phyloP scores from a whole-genome alignment of 768 basidiomycete species.

The Naematelia aurantialba region DNA sequence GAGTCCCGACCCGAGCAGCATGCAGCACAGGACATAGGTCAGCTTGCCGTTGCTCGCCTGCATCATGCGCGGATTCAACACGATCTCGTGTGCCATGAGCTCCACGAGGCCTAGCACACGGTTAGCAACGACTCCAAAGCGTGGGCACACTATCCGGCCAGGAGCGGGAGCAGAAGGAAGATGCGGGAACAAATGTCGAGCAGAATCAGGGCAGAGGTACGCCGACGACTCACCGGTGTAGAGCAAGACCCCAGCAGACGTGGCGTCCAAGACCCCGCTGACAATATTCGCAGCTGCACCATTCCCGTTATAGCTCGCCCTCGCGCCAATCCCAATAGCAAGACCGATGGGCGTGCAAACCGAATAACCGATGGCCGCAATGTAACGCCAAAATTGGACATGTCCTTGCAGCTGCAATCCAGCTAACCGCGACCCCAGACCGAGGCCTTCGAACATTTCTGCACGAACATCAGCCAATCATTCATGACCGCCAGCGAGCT shows the following conservation, averaged over 20 bases:
- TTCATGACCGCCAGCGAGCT: background rate
- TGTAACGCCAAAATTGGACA: slow-evolving; percentile 37
- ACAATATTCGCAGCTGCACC: slow-evolving; percentile 73
- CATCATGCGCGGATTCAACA: slow-evolving; percentile 84
- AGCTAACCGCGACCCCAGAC: slow-evolving; percentile 84
- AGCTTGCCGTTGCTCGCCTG: slow-evolving; percentile 63
- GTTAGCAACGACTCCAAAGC: slow-evolving; percentile 5
- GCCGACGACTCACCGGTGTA: slow-evolving; percentile 40
- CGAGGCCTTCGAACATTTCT: slow-evolving; percentile 94
- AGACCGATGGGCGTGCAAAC: slow-evolving; percentile 68
- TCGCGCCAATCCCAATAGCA: slow-evolving; percentile 64
- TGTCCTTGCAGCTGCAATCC: slow-evolving; percentile 56
- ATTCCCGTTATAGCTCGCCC: slow-evolving; percentile 71
- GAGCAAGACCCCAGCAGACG: slow-evolving; percentile 81
- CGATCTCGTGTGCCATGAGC: slow-evolving; percentile 90
- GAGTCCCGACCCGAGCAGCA: slow-evolving; percentile 76
- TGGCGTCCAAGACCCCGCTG: slow-evolving; percentile 76
- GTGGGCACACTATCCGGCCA: too few species aligned
- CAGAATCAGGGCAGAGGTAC: background rate
- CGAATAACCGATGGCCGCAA: slow-evolving; percentile 39
- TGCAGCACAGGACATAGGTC: slow-evolving; percentile 69
- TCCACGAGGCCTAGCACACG: slow-evolving; percentile 35
- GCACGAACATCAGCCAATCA: slow-evolving; percentile 3
- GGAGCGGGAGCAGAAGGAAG: too few species aligned
- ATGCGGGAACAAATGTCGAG: background rate